Conservation (phyloP, 2,329 filamentous ascomycete genomes). For the Alternaria postmessia region DNA sequence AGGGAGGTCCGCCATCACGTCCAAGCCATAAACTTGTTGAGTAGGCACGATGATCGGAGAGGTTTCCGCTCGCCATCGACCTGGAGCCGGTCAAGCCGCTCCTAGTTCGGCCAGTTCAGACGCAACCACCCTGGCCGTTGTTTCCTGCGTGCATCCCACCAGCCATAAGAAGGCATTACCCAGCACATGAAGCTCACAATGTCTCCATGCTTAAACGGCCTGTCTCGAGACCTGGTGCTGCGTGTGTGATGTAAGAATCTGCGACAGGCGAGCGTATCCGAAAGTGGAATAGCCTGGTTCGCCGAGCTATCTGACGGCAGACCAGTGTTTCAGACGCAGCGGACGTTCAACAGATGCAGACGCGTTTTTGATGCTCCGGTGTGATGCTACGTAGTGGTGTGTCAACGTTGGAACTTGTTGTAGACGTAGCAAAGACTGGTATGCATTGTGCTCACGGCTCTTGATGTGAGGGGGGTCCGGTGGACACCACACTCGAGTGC, state of each 20-base stretch:
- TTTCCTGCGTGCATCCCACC: background rate
- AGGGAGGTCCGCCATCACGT: conserved; percentile 5
- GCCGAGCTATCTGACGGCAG: conserved; percentile 17
- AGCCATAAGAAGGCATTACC: conserved; percentile 7
- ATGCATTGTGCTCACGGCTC: conserved; percentile 1
- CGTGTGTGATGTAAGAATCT: conserved; percentile 20
- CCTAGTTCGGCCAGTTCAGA: conserved; percentile 13
- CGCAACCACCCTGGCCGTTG: conserved; percentile 3
- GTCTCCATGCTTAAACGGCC: conserved; percentile 25
- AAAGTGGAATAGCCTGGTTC: conserved; percentile 13
- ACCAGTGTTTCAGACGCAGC: conserved; percentile 24
- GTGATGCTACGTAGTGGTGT: conserved; percentile 3
- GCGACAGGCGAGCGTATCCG: conserved; percentile 21
- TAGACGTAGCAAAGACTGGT: conserved; percentile 1
- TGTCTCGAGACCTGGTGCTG: conserved; percentile 24
- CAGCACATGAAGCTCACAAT: conserved; percentile 20
- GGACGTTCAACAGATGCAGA: conserved; percentile 10
- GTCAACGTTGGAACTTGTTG: conserved; percentile 4
- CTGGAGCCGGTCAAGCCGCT: background rate
- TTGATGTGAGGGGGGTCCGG: background rate
- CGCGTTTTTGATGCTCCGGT: conserved; percentile 12
- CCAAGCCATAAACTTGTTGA: conserved; percentile 4
- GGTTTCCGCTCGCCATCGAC: conserved; percentile 2
- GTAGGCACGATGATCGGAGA: background rate
- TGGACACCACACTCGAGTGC: background rate